These are phyloP conservation scores for Ogataea minuta DNA, from an alignment of 805 yeast genomes.

Conservation along the genomic window DNA sequence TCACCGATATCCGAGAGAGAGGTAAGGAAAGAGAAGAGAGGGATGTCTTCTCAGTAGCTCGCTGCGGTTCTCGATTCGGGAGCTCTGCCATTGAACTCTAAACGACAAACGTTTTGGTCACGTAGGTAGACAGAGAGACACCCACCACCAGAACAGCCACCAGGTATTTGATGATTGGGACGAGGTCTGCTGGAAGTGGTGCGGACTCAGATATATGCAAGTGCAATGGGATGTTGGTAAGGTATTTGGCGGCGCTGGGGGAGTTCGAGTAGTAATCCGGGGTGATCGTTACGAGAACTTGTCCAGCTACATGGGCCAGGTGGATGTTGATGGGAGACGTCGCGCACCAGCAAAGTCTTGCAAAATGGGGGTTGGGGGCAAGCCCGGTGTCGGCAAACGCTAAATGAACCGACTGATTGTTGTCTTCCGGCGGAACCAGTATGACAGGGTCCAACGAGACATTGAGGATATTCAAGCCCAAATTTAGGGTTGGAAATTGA, in stretches of 20 bases:
- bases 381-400: neutral
- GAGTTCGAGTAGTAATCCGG: conserved; percentile 24
- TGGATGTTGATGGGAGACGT: conserved; percentile 24
- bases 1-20: too few species aligned
- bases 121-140: conserved; percentile 3
- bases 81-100: neutral
- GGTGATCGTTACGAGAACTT: conserved; percentile 13
- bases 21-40: too few species aligned
- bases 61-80: neutral
- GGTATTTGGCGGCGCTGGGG: conserved; percentile 7
- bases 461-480: conserved; percentile 6
- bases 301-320: conserved; percentile 1
- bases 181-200: conserved; percentile 15
- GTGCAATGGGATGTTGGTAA: conserved; percentile 15
- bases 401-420: conserved; percentile 10
- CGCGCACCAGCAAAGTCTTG: conserved; percentile 28
- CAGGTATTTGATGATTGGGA: conserved; percentile 10
- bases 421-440: conserved; percentile 8
- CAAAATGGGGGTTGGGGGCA: conserved; percentile 1
- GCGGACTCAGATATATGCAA: conserved; percentile 13
- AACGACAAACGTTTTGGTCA: conserved; percentile 1
- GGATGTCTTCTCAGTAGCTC: too few species aligned
- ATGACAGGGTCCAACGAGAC: conserved; percentile 16
- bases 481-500: too few species aligned
- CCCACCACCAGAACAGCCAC: conserved; percentile 8